Percentiles rank a stretch among this genome's conserved stretches.
Conservation (phyloP, 306 rosid genomes). For the Prunus campanulata region DNA sequence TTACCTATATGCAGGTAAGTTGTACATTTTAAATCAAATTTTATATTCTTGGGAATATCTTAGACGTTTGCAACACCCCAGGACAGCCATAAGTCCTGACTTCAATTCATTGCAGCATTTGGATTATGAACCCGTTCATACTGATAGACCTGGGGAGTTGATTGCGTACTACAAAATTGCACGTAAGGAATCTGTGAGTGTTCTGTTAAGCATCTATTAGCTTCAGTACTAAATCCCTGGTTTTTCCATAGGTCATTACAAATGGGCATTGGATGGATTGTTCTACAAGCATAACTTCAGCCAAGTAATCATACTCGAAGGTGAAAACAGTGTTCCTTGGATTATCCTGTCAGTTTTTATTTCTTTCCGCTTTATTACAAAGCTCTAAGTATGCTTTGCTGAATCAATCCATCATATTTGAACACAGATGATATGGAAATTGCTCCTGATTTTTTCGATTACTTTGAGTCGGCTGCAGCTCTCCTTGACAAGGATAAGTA, state of each 20-base stretch:
- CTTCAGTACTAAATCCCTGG: conserved; percentile 3
- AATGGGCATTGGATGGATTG: conserved; percentile 91
- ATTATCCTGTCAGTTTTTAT: neutral
- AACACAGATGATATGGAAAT: conserved; percentile 96
- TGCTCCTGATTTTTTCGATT: conserved; percentile 93
- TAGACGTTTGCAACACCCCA: neutral
- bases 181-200: conserved; percentile 37
- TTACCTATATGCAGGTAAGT: conserved; percentile 85
- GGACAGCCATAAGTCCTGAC: conserved; percentile 21
- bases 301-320: conserved; percentile 91
- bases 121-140: conserved; percentile 61
- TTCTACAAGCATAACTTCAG: conserved; percentile 81
- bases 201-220: neutral
- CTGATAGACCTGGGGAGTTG: conserved; percentile 87
- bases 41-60: neutral
- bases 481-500: conserved; percentile 95
- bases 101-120: conserved; percentile 69
- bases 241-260: conserved; percentile 74
- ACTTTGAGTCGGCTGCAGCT: conserved; percentile 78
- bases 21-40: neutral
- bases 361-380: neutral
- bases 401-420: conserved; percentile 16
- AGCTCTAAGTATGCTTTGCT: conserved; percentile 11
- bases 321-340: conserved; percentile 48
- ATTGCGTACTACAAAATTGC: conserved; percentile 97